Base-by-base conservation (phyloP, 495 filamentous ascomycete genomes). In the Daldinia decipiens region DNA sequence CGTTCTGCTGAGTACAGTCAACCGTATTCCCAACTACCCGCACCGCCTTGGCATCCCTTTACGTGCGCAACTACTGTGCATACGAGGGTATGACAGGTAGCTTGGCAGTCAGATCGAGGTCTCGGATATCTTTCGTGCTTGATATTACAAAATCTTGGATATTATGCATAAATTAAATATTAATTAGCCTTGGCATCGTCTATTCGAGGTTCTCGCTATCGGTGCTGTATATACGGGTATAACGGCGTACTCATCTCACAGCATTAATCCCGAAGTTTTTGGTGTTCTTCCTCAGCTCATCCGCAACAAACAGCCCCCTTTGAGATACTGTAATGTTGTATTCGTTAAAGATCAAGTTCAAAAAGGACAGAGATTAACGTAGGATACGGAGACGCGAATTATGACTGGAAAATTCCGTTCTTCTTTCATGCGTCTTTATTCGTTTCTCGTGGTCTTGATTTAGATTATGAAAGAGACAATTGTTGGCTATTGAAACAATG, bases 91-190 rank as follows among this genome's bases (percentile, higher is more conserved):
- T 59, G 53, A 62, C 69, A 47, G 55, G 39, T 34, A 57, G 8
- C 70, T 72, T 72, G 70, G 70, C 70, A 34, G 40, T 72, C 70
- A 64, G 64, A 72, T 68, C 59, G 53, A 54, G 59, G 64, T 65
- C 55, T 63, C 47, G 38, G 55, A 27, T 53, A 45, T 24, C 47
- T 52, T 52, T 52, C n/a, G 56, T 58, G 38, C 52, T 12, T 43
- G 38, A 71, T 67, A 53, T 58, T 51, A 62, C 13, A 59, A 59
- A 65, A 55, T 54, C 50, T 51, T n/a, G 51, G 36, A 71, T 59
- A 34, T 50, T 34, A 38, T 60, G 32, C 51, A 24, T 43, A 32
- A n/a, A 3, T 7, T 32, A 19, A 15, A 31, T 51, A 59, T 47
- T 54, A 61, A 39, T 32, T 62, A 0, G n/a, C 43, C 61, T 70